These are phyloP conservation scores for Penicillium nucicola DNA, from an alignment of 495 filamentous ascomycete species.

Conservation along the genomic window DNA sequence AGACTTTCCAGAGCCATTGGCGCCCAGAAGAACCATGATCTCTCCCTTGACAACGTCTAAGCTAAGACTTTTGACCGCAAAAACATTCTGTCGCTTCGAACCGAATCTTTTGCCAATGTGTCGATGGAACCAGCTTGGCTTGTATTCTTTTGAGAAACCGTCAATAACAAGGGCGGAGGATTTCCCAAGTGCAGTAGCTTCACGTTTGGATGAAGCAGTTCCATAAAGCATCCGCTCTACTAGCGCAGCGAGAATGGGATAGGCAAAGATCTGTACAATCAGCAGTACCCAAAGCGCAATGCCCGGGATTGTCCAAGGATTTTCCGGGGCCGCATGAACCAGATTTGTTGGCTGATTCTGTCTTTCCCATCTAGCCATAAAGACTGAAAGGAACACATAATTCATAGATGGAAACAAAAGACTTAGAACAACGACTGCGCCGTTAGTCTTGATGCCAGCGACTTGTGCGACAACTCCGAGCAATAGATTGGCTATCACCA, in stretches of 20 bases:
- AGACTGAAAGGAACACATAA: constrained; percentile 68
- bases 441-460: constrained; percentile 49
- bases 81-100: constrained; percentile 57
- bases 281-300: constrained; percentile 68
- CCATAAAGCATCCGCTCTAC: constrained; percentile 75
- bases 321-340: constrained; percentile 51
- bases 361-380: constrained; percentile 65
- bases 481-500: constrained; percentile 61
- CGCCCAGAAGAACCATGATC: constrained; percentile 77
- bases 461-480: constrained; percentile 70
- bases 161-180: constrained; percentile 57
- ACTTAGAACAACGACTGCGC: constrained; percentile 57
- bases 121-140: constrained; percentile 58
- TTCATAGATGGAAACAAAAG: constrained; percentile 75
- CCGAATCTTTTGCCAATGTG: constrained; percentile 45
- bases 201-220: constrained; percentile 60
- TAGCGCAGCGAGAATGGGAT: constrained; percentile 65
- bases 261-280: constrained; percentile 69
- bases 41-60: constrained; percentile 67
- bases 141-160: constrained; percentile 71
- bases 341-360: constrained; percentile 54
- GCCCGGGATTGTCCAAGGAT: constrained; percentile 59
- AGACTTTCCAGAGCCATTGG: constrained; percentile 83
- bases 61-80: constrained; percentile 68
- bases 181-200: constrained; percentile 38